Percentiles rank a stretch among this genome's conserved stretches.
Evolutionary conservation across 805 yeast genomes (phyloP).

Genomic region (Debaryomyces maramus): DNA sequence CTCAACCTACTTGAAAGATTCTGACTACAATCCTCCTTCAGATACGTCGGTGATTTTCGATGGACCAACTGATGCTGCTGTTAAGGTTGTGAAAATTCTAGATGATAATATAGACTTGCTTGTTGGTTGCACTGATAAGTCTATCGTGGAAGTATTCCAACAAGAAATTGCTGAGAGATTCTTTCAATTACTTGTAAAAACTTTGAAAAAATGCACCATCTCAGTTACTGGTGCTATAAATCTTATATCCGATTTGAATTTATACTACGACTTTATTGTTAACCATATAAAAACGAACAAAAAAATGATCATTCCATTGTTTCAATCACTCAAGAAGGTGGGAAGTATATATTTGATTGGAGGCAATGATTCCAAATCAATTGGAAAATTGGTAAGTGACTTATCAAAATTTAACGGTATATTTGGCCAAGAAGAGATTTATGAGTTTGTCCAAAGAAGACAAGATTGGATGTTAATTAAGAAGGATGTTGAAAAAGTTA

Average conservation of each 20-base stretch:
- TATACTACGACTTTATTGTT: slow-evolving; percentile 67
- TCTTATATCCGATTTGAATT: slow-evolving; percentile 78
- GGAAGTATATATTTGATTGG: slow-evolving; percentile 78
- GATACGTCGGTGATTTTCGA: slow-evolving; percentile 13
- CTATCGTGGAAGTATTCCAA: slow-evolving; percentile 87
- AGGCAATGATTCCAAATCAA: slow-evolving; percentile 71
- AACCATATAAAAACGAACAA: slow-evolving; percentile 52
- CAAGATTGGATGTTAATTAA: slow-evolving; percentile 81
- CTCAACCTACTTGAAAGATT: slow-evolving; percentile 53
- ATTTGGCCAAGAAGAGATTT: slow-evolving; percentile 90
- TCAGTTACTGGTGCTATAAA: slow-evolving; percentile 82
- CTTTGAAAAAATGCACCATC: slow-evolving; percentile 67
- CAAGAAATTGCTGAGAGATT: slow-evolving; percentile 91
- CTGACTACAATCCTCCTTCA: slow-evolving; percentile 58
- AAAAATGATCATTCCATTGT: slow-evolving; percentile 70
- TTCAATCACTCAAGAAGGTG: slow-evolving; percentile 78
- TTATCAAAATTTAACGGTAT: slow-evolving; percentile 84
- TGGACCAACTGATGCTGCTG: slow-evolving; percentile 62
- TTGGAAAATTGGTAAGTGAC: slow-evolving; percentile 82
- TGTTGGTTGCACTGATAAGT: slow-evolving; percentile 80
- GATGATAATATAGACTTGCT: slow-evolving; percentile 71
- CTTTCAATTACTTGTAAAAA: slow-evolving; percentile 71
- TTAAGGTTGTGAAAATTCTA: slow-evolving; percentile 58
- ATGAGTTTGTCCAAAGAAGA: slow-evolving; percentile 84
- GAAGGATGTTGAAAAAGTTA: slow-evolving; percentile 84